Evolutionary conservation across 371 early-diverging fungal genomes (phyloP), one percentile per base, ranked within the genome.

Genomic region (Apophysomyces variabilis): DNA sequence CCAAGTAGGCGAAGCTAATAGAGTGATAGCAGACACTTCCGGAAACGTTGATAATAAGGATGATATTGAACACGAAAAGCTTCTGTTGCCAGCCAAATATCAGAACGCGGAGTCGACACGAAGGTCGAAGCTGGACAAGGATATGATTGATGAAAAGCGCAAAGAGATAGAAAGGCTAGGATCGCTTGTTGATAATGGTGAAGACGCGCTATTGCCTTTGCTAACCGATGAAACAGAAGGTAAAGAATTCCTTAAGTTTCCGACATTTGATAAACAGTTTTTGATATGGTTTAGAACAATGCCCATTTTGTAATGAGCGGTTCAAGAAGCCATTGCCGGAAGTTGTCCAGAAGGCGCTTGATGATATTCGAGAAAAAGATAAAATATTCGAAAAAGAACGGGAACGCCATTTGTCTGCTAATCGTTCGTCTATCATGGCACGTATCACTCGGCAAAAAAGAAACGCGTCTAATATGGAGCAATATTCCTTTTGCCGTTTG

Each of bases 401-500:
- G 16, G 18, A 50, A 21, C 21, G 9, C n/a, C 21, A 50, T 5
- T 7, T 18, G 4, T 9, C 9, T 50, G 5, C 16, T 21, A 21
- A 50, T 9, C 21, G 4, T 18, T 26, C 9, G 5, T 21, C 54
- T 9, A 8, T 4, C 9, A 18, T 16, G 21, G 21, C 9, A 18
- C 7, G 21, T 7, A 21, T 21, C 4, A 18, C 21, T 3, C n/a
- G 21, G 11, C 21, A 16, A 50, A 58, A 58, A 18, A 65, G 69
- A 7, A 60, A 44, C 16, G 69, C 47, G 14, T 59, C 63, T 7
- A 61, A 60, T 50, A 61, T 69, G 61, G 69, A 69, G 50, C 69
- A 69, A 16, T 63, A 65, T 46, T 65, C 35, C 32, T 75, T 87
- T 61, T 87, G 87, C 65, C 74, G 74, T 14, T 59, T 77, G 14